These are phyloP conservation scores for Solanum chacoense DNA, from an alignment of 305 asterid genomes.

Conservation along the genomic window DNA sequence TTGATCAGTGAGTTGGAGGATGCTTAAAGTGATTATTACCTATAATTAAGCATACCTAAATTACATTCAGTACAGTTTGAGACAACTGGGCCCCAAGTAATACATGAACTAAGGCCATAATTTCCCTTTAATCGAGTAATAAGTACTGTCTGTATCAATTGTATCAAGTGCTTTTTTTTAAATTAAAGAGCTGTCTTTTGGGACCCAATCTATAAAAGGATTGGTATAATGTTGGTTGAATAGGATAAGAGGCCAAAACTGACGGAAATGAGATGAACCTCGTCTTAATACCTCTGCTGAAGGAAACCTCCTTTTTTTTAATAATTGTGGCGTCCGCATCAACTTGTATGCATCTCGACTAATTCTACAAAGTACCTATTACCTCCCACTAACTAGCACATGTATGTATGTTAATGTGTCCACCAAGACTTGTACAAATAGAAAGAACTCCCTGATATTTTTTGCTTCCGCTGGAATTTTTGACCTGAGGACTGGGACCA, in stretches of 20 bases:
- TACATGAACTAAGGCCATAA: background rate
- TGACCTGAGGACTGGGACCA: background rate
- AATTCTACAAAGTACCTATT: background rate
- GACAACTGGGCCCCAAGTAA: background rate
- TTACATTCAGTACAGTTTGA: background rate
- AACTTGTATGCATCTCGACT: background rate
- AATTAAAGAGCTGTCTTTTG: constrained; percentile 10
- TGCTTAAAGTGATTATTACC: background rate
- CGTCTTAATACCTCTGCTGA: background rate
- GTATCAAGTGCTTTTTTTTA: constrained; percentile 3
- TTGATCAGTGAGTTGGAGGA: background rate
- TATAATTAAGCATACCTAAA: constrained; percentile 2
- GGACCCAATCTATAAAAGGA: constrained; percentile 27
- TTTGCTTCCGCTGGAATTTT: background rate
- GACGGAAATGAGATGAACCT: constrained; percentile 12
- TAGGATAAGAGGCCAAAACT: constrained; percentile 25
- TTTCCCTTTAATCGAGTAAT: background rate
- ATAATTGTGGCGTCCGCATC: background rate
- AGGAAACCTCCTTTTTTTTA: constrained; percentile 16
- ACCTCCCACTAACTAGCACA: background rate
- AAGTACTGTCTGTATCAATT: background rate
- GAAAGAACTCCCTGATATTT: background rate
- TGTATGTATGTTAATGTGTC: background rate
- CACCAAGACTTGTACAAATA: background rate
- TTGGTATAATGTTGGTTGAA: constrained; percentile 31